Percentiles rank a stretch among this genome's conserved stretches.
Evolutionary conservation across 1,139 yeast genomes (phyloP).

Genomic region (Suhomyces panamericanus): DNA sequence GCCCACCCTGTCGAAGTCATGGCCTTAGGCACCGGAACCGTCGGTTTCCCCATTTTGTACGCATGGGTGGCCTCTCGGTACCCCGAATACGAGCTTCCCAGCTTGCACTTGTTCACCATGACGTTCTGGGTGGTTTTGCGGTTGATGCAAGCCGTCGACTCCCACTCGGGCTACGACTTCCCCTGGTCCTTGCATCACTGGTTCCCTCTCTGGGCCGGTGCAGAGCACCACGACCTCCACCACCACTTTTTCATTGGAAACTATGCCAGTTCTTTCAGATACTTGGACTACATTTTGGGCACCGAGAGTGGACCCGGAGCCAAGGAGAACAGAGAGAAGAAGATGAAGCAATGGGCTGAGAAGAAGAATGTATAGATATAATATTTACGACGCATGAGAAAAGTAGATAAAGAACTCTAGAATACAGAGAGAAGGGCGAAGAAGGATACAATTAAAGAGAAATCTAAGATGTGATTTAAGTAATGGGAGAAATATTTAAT

Average conservation of each 20-base stretch:
- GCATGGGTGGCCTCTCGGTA: conserved; percentile 35
- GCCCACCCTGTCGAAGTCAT: conserved; percentile 95
- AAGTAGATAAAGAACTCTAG: too few relatives aligned
- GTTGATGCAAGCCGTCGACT: conserved; percentile 90
- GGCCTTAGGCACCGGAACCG: conserved; percentile 89
- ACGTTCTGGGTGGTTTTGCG: conserved; percentile 86
- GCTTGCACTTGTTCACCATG: conserved; percentile 81
- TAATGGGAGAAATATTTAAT: too few relatives aligned
- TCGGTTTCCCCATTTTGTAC: conserved; percentile 80
- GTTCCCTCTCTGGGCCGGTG: conserved; percentile 97
- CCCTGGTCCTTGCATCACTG: conserved; percentile 93
- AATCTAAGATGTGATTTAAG: too few relatives aligned
- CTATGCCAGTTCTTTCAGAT: conserved; percentile 89
- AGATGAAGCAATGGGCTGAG: conserved; percentile 54
- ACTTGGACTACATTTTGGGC: conserved; percentile 84
- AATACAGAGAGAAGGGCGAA: too few relatives aligned
- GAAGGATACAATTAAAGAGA: too few relatives aligned
- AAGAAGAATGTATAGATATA: conserved; percentile 13
- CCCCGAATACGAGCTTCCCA: conserved; percentile 53
- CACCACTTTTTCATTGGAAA: conserved; percentile 93
- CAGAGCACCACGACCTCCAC: conserved; percentile 96
- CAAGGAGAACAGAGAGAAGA: conserved; percentile 58
- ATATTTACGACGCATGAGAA: too few relatives aligned
- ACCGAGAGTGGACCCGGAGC: conserved; percentile 83
- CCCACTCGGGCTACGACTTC: conserved; percentile 96